A percentile compares a stretch with the other conserved stretches of the same genome.
Conservation (phyloP, 768 basidiomycete genomes). For the Rubroboletus pulcherrimus region DNA sequence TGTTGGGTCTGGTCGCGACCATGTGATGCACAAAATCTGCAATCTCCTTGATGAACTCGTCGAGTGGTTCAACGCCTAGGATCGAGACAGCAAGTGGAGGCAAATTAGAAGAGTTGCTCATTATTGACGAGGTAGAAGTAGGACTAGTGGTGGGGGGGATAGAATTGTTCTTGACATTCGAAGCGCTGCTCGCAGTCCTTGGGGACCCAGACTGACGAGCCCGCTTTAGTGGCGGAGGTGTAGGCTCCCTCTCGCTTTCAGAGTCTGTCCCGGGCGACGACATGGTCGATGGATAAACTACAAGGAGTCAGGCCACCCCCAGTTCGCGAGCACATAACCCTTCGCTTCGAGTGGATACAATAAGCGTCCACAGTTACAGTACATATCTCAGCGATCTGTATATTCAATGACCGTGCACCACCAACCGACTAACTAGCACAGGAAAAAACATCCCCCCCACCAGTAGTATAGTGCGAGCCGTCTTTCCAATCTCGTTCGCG, state of each 20-base stretch:
- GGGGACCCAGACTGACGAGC: conserved; percentile 34
- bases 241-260: conserved; percentile 24
- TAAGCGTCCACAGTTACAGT: not conserved
- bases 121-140: conserved; percentile 15
- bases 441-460: conserved; percentile 71
- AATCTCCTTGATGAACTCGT: conserved; percentile 89
- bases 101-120: conserved; percentile 32
- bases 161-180: conserved; percentile 21
- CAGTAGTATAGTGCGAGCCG: conserved; percentile 49
- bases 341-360: conserved; percentile 3
- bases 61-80: conserved; percentile 84
- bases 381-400: not conserved
- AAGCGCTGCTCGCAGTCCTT: conserved; percentile 19
- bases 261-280: conserved; percentile 28
- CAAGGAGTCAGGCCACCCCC: not conserved
- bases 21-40: conserved; percentile 84
- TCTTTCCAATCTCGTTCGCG: conserved; percentile 42
- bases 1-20: conserved; percentile 54
- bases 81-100: conserved; percentile 76
- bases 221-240: conserved; percentile 37
- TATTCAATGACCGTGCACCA: conserved; percentile 56
- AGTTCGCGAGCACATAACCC: not conserved
- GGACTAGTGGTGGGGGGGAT: conserved; percentile 7
- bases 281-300: conserved; percentile 19
- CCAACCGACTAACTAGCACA: conserved; percentile 50